A percentile compares a stretch with the other conserved stretches of the same genome.
Conservation (phyloP, 139 green algal genomes). For the Chlorella sp. region DNA sequence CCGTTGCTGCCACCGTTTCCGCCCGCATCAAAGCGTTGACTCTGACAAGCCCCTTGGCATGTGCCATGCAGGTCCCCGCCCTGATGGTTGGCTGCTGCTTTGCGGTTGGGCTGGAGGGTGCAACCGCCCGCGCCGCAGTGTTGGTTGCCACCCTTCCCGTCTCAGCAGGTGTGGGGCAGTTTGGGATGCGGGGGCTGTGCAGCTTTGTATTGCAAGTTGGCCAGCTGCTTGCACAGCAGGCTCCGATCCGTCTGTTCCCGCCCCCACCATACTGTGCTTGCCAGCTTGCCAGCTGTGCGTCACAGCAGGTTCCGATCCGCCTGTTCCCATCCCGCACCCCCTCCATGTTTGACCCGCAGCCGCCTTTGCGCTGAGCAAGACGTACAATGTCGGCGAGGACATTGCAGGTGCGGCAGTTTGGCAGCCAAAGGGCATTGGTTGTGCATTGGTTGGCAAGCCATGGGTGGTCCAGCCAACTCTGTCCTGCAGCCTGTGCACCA, state of each 20-base stretch:
- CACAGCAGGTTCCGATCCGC: not conserved
- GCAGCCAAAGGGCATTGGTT: no score
- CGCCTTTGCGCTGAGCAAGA: constrained; percentile 35
- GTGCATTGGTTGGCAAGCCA: no score
- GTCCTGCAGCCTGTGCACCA: no score
- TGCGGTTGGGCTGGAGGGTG: constrained; percentile 40
- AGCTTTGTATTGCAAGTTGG: no score
- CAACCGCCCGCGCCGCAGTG: constrained; percentile 30
- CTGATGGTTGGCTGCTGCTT: constrained; percentile 47
- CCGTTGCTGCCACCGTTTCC: no score
- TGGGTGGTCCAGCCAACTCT: no score
- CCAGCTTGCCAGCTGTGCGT: not conserved
- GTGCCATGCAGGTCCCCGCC: not conserved
- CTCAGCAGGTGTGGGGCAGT: not conserved
- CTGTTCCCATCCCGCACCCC: not conserved
- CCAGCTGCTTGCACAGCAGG: no score
- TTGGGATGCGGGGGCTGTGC: no score
- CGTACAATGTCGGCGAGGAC: constrained; percentile 28
- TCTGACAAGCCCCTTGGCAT: no score
- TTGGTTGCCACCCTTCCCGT: constrained; percentile 44
- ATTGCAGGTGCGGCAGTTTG: not conserved
- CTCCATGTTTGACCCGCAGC: not conserved
- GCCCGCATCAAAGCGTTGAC: no score
- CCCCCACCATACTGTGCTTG: no score
- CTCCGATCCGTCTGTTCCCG: no score